These are phyloP conservation scores for Sphaerulina musiva DNA, from an alignment of 2,329 filamentous ascomycete genomes.

Conservation along the genomic window DNA sequence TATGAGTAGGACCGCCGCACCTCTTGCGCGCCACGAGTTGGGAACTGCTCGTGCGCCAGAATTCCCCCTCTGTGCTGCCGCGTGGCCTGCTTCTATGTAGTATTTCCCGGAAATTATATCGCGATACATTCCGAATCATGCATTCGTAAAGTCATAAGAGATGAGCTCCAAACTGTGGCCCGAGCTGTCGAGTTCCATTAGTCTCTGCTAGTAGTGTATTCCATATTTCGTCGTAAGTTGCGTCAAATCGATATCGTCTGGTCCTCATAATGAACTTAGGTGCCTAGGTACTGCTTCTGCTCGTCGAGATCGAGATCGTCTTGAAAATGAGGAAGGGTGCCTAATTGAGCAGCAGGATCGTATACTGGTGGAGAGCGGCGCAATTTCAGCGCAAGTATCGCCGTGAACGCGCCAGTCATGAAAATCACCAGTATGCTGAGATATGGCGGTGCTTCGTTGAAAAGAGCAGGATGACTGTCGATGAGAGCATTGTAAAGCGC, in stretches of 20 bases:
- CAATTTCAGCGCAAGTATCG: not conserved
- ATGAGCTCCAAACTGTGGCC: not conserved
- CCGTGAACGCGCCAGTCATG: not conserved
- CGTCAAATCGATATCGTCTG: not conserved
- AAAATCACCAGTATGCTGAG: not conserved
- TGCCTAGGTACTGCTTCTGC: not conserved
- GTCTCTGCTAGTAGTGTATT: not conserved
- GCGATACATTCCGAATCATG: not conserved
- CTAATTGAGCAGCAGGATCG: constrained; percentile 2
- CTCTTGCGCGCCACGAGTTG: too few species aligned
- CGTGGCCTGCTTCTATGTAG: not conserved
- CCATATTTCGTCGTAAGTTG: not conserved
- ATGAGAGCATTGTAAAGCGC: not conserved
- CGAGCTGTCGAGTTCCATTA: not conserved
- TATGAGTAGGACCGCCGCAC: too few species aligned
- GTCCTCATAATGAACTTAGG: not conserved
- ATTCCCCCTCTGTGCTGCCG: not conserved
- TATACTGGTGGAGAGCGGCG: not conserved
- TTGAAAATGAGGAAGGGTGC: not conserved
- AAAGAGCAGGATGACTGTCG: not conserved
- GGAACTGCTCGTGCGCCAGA: too few species aligned
- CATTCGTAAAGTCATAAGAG: not conserved
- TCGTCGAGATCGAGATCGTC: constrained; percentile 6
- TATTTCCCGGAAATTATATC: not conserved
- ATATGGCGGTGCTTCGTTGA: not conserved